phyloP scores from a whole-genome alignment of 2,329 filamentous ascomycete species.

The Dryadomyces quercivorus region DNA sequence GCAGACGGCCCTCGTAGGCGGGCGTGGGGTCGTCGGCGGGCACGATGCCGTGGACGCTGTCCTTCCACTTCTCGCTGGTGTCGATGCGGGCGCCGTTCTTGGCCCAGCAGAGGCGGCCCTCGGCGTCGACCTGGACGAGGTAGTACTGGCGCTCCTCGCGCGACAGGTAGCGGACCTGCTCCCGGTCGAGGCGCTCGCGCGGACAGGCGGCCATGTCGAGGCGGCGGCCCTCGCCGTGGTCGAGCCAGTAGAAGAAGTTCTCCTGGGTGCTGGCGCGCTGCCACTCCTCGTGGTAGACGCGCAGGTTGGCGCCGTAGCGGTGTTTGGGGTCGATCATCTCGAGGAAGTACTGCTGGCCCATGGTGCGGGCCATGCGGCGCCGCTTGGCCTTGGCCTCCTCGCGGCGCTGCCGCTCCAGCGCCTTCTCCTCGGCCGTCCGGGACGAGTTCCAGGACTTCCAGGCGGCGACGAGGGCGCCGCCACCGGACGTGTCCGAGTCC shows the following conservation, averaged over 20 bases:
- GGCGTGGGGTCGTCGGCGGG: slow-evolving; percentile 48
- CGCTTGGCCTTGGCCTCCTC: slow-evolving; percentile 41
- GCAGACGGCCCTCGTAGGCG: slow-evolving; percentile 21
- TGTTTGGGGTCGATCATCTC: slow-evolving; percentile 83
- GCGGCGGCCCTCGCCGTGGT: slow-evolving; percentile 62
- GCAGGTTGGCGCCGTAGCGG: slow-evolving; percentile 72
- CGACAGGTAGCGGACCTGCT: slow-evolving; percentile 73
- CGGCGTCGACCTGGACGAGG: slow-evolving; percentile 59
- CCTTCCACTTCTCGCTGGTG: slow-evolving; percentile 62
- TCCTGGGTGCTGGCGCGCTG: slow-evolving; percentile 63
- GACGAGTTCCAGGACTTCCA: neutral
- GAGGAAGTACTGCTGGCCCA: slow-evolving; percentile 76
- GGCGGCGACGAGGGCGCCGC: slow-evolving; percentile 3
- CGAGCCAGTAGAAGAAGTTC: slow-evolving; percentile 92
- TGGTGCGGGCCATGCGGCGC: slow-evolving; percentile 58
- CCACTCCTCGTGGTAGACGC: slow-evolving; percentile 77
- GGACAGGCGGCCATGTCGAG: slow-evolving; percentile 62
- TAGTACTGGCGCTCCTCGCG: slow-evolving; percentile 74
- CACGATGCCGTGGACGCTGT: slow-evolving; percentile 67
- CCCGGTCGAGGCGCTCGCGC: slow-evolving; percentile 60
- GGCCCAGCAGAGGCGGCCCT: slow-evolving; percentile 74
- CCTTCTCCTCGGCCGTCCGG: slow-evolving; percentile 23
- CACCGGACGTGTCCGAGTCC: neutral
- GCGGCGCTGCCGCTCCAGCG: slow-evolving; percentile 25
- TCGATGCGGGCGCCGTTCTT: slow-evolving; percentile 71